Evolutionary conservation across 2,329 filamentous ascomycete genomes (phyloP).

Genomic region (Xylariales sp.): DNA sequence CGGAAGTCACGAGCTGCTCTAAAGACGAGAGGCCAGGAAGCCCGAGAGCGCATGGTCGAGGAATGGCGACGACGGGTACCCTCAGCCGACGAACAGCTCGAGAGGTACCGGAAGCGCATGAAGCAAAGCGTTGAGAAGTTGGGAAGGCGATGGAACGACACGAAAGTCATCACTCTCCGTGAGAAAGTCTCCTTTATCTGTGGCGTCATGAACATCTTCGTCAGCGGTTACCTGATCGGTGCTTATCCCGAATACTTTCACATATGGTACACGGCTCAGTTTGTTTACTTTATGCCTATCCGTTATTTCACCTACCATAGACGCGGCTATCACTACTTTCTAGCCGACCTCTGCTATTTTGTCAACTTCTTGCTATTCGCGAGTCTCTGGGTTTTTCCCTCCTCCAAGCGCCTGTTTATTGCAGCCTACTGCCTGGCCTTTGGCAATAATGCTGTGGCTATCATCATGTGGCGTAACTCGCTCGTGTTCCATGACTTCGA

Average conservation of each 20-base stretch:
- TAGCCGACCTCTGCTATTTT: constrained; percentile 98
- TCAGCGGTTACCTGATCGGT: constrained; percentile 93
- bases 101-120: constrained; percentile 90
- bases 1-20: constrained; percentile 83
- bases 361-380: constrained; percentile 88
- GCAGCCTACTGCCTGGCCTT: constrained; percentile 91
- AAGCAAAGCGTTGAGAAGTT: constrained; percentile 88
- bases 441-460: constrained; percentile 96
- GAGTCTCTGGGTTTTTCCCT: constrained; percentile 89
- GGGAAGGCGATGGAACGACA: constrained; percentile 87
- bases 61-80: constrained; percentile 91
- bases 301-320: constrained; percentile 91
- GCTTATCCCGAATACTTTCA: constrained; percentile 88
- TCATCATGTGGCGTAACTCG: constrained; percentile 99
- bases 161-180: constrained; percentile 84
- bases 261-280: constrained; percentile 88
- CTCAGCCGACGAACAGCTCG: constrained; percentile 89
- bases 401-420: constrained; percentile 91
- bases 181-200: constrained; percentile 98
- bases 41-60: constrained; percentile 90
- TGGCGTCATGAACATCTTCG: constrained; percentile 96
- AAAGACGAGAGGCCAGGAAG: constrained; percentile 78
- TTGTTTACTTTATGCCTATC: constrained; percentile 97
- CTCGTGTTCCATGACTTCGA: constrained; percentile 98
- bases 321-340: constrained; percentile 95